phyloP scores from a whole-genome alignment of 2,329 filamentous ascomycete genomes.

The Nakataea oryzae region DNA sequence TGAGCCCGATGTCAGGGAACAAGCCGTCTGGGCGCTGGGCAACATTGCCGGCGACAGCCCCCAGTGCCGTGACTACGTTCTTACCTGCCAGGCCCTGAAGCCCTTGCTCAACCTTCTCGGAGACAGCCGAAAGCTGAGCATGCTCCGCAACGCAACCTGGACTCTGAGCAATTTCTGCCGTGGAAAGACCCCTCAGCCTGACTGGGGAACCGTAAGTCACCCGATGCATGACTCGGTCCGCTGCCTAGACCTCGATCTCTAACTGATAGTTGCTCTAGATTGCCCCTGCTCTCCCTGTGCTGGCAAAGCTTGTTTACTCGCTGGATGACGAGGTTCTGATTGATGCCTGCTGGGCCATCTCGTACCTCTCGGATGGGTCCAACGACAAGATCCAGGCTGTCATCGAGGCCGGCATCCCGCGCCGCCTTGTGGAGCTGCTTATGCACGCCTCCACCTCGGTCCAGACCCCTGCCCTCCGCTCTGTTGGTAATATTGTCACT shows the following conservation, averaged over 20 bases:
- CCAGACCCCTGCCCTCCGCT: constrained; percentile 92
- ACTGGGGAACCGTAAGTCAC: constrained; percentile 81
- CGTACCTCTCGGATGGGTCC: constrained; percentile 92
- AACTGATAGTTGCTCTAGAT: constrained; percentile 49
- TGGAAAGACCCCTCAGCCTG: constrained; percentile 97
- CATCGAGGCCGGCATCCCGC: constrained; percentile 95
- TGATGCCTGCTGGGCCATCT: constrained; percentile 99
- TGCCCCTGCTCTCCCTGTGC: constrained; percentile 82
- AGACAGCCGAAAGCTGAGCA: constrained; percentile 97
- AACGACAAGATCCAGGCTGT: constrained; percentile 99
- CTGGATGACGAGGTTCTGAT: constrained; percentile 97
- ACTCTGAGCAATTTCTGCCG: constrained; percentile 99
- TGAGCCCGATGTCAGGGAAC: constrained; percentile 94
- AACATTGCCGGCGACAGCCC: constrained; percentile 99
- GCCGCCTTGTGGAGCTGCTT: constrained; percentile 88
- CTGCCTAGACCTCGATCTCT: constrained; percentile 4
- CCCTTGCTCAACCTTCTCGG: constrained; percentile 83
- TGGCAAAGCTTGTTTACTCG: constrained; percentile 96
- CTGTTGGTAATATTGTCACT: constrained; percentile 97
- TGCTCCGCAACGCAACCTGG: constrained; percentile 98
- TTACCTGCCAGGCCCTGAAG: constrained; percentile 81
- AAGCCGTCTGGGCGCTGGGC: constrained; percentile 95
- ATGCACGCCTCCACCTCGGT: constrained; percentile 98
- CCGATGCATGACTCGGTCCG: background rate
- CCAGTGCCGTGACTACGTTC: constrained; percentile 91